Base-by-base conservation (phyloP, 73 alveolate genomes). In the Paramecium pentaurelia region DNA sequence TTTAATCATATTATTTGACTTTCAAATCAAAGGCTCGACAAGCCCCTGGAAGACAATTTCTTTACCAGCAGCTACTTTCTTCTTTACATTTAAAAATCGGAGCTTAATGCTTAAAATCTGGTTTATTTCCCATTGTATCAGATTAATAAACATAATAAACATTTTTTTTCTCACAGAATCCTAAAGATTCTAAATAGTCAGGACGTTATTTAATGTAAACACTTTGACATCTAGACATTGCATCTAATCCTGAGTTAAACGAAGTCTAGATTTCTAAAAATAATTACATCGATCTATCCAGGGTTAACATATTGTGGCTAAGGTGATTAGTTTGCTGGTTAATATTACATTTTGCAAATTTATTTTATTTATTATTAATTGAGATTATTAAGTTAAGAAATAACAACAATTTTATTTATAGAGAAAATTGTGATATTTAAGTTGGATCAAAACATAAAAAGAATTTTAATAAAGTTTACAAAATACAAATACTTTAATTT, bases 1-100 rank as follows among this genome's bases (percentile, higher is more conserved):
- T 54, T 80, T 80, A 80, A 25, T 80, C 60, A 75, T 75, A 44
- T 49, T 42, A 10, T 80, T 40, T 80, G 71, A 80, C 45, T 25
- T 45, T 47, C 45, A 80, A 20, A 32, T 80, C 91, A 44, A 80
- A 80, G 4, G 91, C 91, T 44, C 91, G 49, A 18, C 91, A 80
- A 80, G 77, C 28, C 6, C 91, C 91, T 25, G 91, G 91, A 18
- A 80, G 45, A 80, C 42, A 80, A 44, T 80, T 42, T 45, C 91
- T 40, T 49, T 80, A 47, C 47, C 44, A 47, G 20, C 91, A 80
- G 30, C 51, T 32, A 12, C 91, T 80, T 18, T 47, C 58, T 7
- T 80, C 91, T 6, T 40, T 80, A 28, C 91, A 80, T 47, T 80
- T 80, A 47, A 80, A 47, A 3, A 80, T 45, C 1, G 91, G 91